phyloP scores from a whole-genome alignment of 2,329 filamentous ascomycete species.

The Colletotrichum sp. region DNA sequence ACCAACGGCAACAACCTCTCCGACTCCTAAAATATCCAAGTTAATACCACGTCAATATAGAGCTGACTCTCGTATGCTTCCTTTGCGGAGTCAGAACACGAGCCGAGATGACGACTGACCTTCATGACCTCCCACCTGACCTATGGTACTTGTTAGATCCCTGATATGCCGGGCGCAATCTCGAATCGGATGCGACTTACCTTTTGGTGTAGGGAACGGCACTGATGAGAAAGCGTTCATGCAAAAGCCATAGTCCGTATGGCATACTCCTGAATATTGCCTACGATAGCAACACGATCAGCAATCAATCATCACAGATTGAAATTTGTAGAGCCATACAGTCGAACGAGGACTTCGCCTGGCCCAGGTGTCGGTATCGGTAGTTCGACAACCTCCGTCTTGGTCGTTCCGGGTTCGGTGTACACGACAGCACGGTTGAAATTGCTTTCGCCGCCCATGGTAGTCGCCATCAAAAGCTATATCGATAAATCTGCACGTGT shows the following conservation, averaged over 20 bases:
- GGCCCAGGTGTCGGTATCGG: conserved; percentile 26
- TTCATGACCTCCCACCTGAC: conserved; percentile 26
- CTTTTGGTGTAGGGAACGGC: conserved; percentile 18
- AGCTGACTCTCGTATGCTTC: neutral
- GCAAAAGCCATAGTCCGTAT: conserved; percentile 31
- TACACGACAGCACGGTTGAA: conserved; percentile 28
- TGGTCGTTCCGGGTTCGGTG: conserved; percentile 28
- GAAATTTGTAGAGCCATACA: conserved; percentile 14
- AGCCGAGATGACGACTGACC: neutral
- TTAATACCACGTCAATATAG: neutral
- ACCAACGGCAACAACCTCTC: conserved; percentile 22
- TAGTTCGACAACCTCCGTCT: conserved; percentile 29
- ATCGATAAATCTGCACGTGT: neutral
- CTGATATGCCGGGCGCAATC: neutral
- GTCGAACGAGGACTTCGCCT: conserved; percentile 27
- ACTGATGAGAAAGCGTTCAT: conserved; percentile 23
- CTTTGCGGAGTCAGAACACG: neutral
- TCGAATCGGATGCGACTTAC: neutral
- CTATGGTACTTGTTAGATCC: conserved; percentile 7
- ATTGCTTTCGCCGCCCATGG: conserved; percentile 13
- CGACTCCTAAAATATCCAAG: neutral
- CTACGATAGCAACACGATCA: neutral
- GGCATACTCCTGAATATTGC: conserved; percentile 30
- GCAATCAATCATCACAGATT: neutral
- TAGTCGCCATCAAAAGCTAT: conserved; percentile 3